Evolutionary conservation across 495 filamentous ascomycete genomes (phyloP).

Genomic region (Parachaetomium inaequale): DNA sequence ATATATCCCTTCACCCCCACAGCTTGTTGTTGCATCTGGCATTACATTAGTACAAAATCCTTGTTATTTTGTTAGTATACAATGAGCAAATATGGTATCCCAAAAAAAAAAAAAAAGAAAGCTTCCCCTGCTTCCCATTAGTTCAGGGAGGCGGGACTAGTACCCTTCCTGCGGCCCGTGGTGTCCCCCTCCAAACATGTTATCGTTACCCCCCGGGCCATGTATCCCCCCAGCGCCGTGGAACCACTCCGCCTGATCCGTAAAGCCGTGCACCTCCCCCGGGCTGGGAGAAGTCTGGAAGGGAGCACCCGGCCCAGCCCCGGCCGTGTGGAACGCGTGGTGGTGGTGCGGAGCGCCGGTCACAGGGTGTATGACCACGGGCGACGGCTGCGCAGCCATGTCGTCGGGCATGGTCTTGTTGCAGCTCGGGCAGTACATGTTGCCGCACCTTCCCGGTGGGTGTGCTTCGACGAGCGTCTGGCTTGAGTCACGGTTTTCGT

Average conservation of each 20-base stretch:
- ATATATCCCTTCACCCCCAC: not conserved
- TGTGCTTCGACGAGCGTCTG: slow-evolving; percentile 34
- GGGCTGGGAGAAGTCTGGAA: slow-evolving; percentile 13
- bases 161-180: slow-evolving; percentile 22
- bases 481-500: slow-evolving; percentile 32
- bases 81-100: not conserved
- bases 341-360: slow-evolving; percentile 11
- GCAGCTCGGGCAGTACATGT: slow-evolving; percentile 30
- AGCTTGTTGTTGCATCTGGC: not conserved
- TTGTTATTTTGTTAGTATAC: slow-evolving; percentile 18
- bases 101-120: not conserved
- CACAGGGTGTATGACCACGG: slow-evolving; percentile 17
- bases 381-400: slow-evolving; percentile 12
- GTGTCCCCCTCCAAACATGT: slow-evolving; percentile 23
- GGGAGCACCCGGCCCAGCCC: not conserved
- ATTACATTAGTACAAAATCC: slow-evolving; percentile 22
- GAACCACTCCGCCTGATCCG: slow-evolving; percentile 18
- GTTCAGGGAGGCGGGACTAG: not conserved
- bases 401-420: slow-evolving; percentile 24
- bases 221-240: slow-evolving; percentile 8
- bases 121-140: not conserved
- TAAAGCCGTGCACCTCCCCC: slow-evolving; percentile 10
- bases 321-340: slow-evolving; percentile 11
- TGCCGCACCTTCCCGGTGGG: slow-evolving; percentile 23
- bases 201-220: slow-evolving; percentile 14